These are phyloP conservation scores for Colletotrichum tofieldiae DNA, from an alignment of 2,329 filamentous ascomycete genomes.

Conservation along the genomic window DNA sequence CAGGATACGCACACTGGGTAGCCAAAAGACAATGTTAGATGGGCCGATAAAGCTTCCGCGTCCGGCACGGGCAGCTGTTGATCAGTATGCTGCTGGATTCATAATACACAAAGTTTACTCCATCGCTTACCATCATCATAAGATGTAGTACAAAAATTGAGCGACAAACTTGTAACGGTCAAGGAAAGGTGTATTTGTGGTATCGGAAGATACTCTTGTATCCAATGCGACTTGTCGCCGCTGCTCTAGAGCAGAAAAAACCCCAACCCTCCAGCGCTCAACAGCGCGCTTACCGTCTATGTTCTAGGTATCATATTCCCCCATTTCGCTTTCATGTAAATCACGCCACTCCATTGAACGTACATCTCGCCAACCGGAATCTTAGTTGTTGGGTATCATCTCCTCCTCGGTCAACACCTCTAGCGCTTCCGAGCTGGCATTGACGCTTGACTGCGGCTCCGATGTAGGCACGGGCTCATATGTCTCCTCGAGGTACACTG, in stretches of 20 bases:
- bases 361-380: background rate
- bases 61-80: background rate
- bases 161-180: background rate
- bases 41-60: background rate
- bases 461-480: slow-evolving; percentile 24
- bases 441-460: background rate
- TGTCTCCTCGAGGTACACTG: slow-evolving; percentile 41
- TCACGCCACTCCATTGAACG: background rate
- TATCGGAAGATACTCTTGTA: slow-evolving; percentile 4
- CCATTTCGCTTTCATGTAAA: background rate
- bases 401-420: slow-evolving; percentile 33
- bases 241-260: background rate
- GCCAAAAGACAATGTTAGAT: background rate
- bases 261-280: slow-evolving; percentile 6
- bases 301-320: slow-evolving; percentile 22
- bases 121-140: background rate
- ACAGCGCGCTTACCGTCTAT: slow-evolving; percentile 25
- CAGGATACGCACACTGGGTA: background rate
- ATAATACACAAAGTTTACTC: background rate
- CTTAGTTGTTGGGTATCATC: slow-evolving; percentile 36
- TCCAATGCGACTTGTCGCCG: background rate
- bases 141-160: background rate
- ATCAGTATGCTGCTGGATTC: background rate
- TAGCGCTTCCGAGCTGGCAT: slow-evolving; percentile 19
- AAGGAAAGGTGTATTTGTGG: slow-evolving; percentile 18